These are phyloP conservation scores for Diospyros lotus DNA, from an alignment of 148 eudicot genomes.

Conservation along the genomic window DNA sequence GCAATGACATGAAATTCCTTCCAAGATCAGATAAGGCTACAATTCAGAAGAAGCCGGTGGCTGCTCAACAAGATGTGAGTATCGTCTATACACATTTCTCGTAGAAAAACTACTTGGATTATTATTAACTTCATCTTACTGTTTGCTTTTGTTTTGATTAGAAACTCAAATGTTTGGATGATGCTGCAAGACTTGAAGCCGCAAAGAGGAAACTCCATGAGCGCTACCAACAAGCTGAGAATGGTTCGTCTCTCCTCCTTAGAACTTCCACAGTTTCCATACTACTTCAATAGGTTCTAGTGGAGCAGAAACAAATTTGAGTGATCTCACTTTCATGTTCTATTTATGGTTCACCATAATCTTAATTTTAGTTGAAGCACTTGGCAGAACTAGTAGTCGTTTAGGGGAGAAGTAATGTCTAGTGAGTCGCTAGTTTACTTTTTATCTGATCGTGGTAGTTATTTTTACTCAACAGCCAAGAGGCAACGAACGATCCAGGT, in stretches of 20 bases:
- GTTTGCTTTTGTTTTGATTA: slow-evolving; percentile 15
- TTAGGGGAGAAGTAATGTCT: background rate
- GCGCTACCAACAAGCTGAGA: slow-evolving; percentile 80
- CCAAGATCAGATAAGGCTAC: slow-evolving; percentile 36
- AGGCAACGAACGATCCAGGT: slow-evolving; percentile 86
- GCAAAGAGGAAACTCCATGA: slow-evolving; percentile 91
- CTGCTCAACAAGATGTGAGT: slow-evolving; percentile 51
- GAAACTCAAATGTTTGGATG: slow-evolving; percentile 35
- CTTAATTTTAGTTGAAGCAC: background rate
- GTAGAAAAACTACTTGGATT: background rate
- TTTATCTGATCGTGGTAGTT: slow-evolving; percentile 1
- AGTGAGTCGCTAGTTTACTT: background rate
- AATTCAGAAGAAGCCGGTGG: slow-evolving; percentile 44
- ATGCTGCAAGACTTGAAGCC: slow-evolving; percentile 60
- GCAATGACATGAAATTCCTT: slow-evolving; percentile 33
- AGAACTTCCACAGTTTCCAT: background rate
- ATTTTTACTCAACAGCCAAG: slow-evolving; percentile 25
- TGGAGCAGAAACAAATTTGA: background rate
- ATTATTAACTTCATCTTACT: slow-evolving; percentile 8
- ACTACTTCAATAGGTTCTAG: background rate
- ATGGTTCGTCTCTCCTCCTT: slow-evolving; percentile 41
- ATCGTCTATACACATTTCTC: background rate
- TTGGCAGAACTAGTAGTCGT: background rate
- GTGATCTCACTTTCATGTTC: background rate
- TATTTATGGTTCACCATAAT: background rate